Evolutionary conservation across 2,329 filamentous ascomycete species (phyloP), one percentile per base, ranked within the genome.

Genomic region (Dendrostoma leiphaemia): DNA sequence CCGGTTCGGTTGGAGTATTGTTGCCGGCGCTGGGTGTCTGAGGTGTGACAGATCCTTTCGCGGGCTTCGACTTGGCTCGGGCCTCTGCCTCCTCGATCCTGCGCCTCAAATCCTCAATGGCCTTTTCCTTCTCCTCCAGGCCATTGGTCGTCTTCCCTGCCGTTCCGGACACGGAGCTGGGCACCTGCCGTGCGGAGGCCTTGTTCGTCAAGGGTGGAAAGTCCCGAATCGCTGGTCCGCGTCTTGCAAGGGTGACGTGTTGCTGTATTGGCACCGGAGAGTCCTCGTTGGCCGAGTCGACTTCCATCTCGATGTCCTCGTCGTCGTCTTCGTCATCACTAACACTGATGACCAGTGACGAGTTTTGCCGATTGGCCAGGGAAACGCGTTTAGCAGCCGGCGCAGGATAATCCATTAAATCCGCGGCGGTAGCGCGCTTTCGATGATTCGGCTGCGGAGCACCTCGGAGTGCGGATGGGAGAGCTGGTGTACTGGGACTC

Each of bases 291-390:
- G 75, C 77, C 44, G 79, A 83, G 24, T 83, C 83, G 23, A 87
- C 76, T 31, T 89, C 86, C 83, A 87, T 88, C 53, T 85, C 84
- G 44, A 85, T 78, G 59, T 85, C 82, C 53, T 84, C 82, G 47
- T 74, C 77, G 19, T 77, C 82, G 65, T 81, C 78, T 6, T 74
- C 77, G 23, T 77, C 82, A 26, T 96, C 92, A 65, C 90, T 96
- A 35, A 95, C 86, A 60, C 95, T 84, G 61, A 96, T 96, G 35
- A 96, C 82, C 49, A 96, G 81, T 3, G 80, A 80, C 47, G 84
- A 78, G 23, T 86, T 78, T 48, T 80, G 74, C 23, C 77, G 75
- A 44, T 75, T 76, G 41, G 85, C 82, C 12, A 81, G 82, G 62
- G 86, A 85, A 4, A 83, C 80, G 46, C 86, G 83, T 62, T 89